Conservation (phyloP, 345 rosid genomes). For the Gossypium herbaceum region DNA sequence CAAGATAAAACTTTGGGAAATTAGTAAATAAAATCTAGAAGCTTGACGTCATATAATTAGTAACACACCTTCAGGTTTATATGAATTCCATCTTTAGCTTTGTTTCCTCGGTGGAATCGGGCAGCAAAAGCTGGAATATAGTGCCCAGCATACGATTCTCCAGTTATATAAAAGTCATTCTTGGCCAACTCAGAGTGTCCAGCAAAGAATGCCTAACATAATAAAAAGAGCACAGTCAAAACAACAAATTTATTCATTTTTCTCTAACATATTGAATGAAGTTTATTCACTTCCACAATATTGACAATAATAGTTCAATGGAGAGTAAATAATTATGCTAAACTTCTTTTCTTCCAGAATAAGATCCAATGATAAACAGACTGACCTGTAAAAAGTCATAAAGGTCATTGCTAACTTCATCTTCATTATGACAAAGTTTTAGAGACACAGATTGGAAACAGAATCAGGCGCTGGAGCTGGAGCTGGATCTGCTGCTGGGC, state of each 20-base stretch:
- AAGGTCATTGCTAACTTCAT: conserved; percentile 81
- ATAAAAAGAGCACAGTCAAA: conserved; percentile 11
- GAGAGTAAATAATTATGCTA: background rate
- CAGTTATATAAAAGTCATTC: conserved; percentile 92
- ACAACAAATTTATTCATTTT: background rate
- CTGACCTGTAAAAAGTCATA: conserved; percentile 96
- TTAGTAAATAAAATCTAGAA: background rate
- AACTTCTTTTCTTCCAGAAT: background rate
- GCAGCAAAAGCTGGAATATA: conserved; percentile 97
- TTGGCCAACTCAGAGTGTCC: conserved; percentile 76
- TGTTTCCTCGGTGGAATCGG: conserved; percentile 85
- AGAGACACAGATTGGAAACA: too few relatives aligned
- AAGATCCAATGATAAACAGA: background rate
- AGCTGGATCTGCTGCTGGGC: conserved; percentile 1
- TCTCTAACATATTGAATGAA: background rate
- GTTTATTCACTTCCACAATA: conserved; percentile 2
- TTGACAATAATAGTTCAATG: background rate
- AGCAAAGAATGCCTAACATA: conserved; percentile 69
- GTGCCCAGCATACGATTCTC: conserved; percentile 99
- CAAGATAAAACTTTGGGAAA: background rate
- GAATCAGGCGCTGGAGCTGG: too few relatives aligned
- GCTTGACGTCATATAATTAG: background rate
- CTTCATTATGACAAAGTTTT: conserved; percentile 53
- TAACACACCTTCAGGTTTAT: conserved; percentile 74
- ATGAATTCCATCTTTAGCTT: conserved; percentile 83